A percentile compares a stretch with the other conserved stretches of the same genome.
Evolutionary conservation across 805 yeast genomes (phyloP).

Genomic region (Yamadazyma ubonensis): DNA sequence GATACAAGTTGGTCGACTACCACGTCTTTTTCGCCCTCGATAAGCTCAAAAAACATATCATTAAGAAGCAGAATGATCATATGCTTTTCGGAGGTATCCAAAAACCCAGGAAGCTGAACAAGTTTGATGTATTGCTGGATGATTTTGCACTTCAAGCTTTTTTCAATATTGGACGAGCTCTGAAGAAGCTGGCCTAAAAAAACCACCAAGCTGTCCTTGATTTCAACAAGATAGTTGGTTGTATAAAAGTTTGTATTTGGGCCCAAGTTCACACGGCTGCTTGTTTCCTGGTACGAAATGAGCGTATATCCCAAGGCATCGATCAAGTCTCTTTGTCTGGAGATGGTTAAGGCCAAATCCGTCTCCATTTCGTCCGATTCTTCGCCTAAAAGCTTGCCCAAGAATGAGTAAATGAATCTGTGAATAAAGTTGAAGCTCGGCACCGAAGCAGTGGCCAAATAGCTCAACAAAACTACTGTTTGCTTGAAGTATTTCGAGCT

Average conservation of each 20-base stretch:
- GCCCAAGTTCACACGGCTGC: background rate
- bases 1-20: conserved; percentile 53
- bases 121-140: conserved; percentile 62
- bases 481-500: conserved; percentile 59
- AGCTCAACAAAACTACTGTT: conserved; percentile 57
- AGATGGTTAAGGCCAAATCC: conserved; percentile 42
- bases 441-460: conserved; percentile 42
- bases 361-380: conserved; percentile 19
- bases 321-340: conserved; percentile 59
- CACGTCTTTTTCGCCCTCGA: conserved; percentile 46
- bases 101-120: conserved; percentile 47
- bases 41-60: conserved; percentile 45
- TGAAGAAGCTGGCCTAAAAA: conserved; percentile 68
- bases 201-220: conserved; percentile 67
- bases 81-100: conserved; percentile 55
- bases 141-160: conserved; percentile 65
- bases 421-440: conserved; percentile 53
- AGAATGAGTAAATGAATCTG: conserved; percentile 28
- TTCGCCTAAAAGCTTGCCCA: conserved; percentile 38
- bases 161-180: conserved; percentile 65
- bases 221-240: conserved; percentile 39
- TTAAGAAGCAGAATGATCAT: conserved; percentile 64
- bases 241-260: conserved; percentile 18
- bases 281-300: conserved; percentile 35
- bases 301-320: conserved; percentile 61